Conservation (phyloP, 768 basidiomycete genomes). For the Tylopilus rubrobrunneus region DNA sequence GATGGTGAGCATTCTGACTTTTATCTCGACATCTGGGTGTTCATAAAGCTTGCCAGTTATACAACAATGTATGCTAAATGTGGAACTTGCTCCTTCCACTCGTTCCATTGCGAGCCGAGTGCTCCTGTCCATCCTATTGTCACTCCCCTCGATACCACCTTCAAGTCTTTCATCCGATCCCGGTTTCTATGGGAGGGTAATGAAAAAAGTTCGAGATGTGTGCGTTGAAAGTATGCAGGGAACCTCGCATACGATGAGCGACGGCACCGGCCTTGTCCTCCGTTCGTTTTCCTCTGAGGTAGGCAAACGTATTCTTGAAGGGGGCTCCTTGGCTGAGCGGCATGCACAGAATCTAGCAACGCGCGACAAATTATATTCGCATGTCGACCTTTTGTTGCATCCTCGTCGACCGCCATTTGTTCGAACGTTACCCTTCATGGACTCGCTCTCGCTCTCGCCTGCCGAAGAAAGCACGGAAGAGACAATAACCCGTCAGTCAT, state of each 20-base stretch:
- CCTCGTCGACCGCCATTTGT: constrained; percentile 77
- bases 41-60: constrained; percentile 41
- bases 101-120: constrained; percentile 59
- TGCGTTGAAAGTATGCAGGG: constrained; percentile 51
- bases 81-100: constrained; percentile 47
- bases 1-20: constrained; percentile 44
- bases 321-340: not conserved
- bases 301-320: constrained; percentile 10
- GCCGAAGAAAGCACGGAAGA: constrained; percentile 68
- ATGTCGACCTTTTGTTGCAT: constrained; percentile 65
- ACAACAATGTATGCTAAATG: constrained; percentile 43
- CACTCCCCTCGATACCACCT: constrained; percentile 52
- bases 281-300: constrained; percentile 35
- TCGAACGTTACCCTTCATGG: constrained; percentile 61
- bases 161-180: constrained; percentile 52
- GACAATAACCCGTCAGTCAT: constrained; percentile 37
- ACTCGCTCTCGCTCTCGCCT: constrained; percentile 56
- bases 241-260: constrained; percentile 56
- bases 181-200: constrained; percentile 43
- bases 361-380: constrained; percentile 27
- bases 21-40: not conserved
- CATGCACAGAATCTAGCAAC: constrained; percentile 14
- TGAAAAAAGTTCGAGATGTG: constrained; percentile 43
- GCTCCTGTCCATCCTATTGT: constrained; percentile 52
- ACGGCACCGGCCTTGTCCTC: constrained; percentile 54